A percentile compares a stretch with the other conserved stretches of the same genome.
phyloP scores from a whole-genome alignment of 495 filamentous ascomycete species.

The Podospora pseudoanserina region DNA sequence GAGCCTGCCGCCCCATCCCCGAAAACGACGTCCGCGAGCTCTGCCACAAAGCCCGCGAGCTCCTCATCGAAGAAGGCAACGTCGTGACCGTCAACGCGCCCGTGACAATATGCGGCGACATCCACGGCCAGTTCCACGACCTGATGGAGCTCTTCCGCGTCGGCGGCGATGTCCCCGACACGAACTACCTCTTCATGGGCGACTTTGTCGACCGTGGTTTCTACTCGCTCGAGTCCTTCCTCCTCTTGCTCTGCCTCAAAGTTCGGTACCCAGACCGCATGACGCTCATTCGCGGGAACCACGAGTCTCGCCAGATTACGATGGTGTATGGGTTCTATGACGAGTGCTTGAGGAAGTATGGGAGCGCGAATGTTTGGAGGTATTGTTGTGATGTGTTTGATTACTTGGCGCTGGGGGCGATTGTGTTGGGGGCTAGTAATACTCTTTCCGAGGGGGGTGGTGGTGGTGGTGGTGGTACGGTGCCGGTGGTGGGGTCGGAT shows the following conservation, averaged over 20 bases:
- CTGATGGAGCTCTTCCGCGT: conserved; percentile 98
- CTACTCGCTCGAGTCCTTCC: conserved; percentile 95
- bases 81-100: conserved; percentile 94
- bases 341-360: conserved; percentile 95
- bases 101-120: conserved; percentile 98
- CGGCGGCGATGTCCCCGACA: conserved; percentile 92
- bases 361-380: conserved; percentile 94
- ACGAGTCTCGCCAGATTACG: conserved; percentile 96
- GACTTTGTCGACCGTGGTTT: conserved; percentile 98
- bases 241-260: conserved; percentile 91
- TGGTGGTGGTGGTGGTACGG: conserved; percentile 37
- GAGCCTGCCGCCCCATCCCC: conserved; percentile 93
- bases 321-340: conserved; percentile 99
- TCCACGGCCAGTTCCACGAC: conserved; percentile 98
- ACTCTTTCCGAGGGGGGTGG: conserved; percentile 53
- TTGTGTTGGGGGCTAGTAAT: conserved; percentile 85
- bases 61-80: conserved; percentile 96
- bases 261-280: conserved; percentile 97
- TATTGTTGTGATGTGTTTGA: conserved; percentile 99
- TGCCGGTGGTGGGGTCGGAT: conserved; percentile 56
- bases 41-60: conserved; percentile 95
- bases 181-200: conserved; percentile 98
- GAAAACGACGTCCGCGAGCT: conserved; percentile 92
- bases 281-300: conserved; percentile 93
- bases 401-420: conserved; percentile 90